These are phyloP conservation scores for Drechslerella coelobrocha DNA, from an alignment of 2,329 filamentous ascomycete genomes.

Conservation along the genomic window DNA sequence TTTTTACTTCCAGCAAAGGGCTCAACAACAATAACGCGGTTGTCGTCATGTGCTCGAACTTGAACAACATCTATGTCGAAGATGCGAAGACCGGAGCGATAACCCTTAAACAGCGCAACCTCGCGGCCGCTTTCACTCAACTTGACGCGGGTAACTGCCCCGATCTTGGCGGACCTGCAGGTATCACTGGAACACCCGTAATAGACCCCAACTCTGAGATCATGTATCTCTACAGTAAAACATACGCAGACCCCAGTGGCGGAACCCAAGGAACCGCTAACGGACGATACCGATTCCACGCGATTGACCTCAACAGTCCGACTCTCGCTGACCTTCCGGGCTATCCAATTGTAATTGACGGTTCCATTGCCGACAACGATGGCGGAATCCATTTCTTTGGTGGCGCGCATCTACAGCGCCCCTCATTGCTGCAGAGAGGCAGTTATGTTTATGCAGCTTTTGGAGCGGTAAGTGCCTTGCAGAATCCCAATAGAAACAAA, in stretches of 20 bases:
- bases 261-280: slow-evolving; percentile 48
- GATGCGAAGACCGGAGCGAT: slow-evolving; percentile 44
- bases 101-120: slow-evolving; percentile 21
- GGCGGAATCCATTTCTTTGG: slow-evolving; percentile 63
- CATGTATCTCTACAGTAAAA: slow-evolving; percentile 61
- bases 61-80: slow-evolving; percentile 48
- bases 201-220: slow-evolving; percentile 62
- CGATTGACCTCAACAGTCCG: slow-evolving; percentile 57
- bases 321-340: slow-evolving; percentile 55
- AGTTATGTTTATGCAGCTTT: slow-evolving; percentile 63
- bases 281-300: slow-evolving; percentile 56
- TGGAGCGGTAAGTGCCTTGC: slow-evolving; percentile 58
- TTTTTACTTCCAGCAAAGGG: slow-evolving; percentile 46
- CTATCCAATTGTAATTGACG: slow-evolving; percentile 64
- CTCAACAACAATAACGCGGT: slow-evolving; percentile 42
- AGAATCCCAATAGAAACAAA: too few relatives aligned
- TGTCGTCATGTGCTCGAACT: slow-evolving; percentile 32
- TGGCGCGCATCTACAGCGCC: slow-evolving; percentile 64
- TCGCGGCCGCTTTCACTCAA: slow-evolving; percentile 36
- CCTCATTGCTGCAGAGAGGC: slow-evolving; percentile 53
- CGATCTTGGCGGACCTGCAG: slow-evolving; percentile 53
- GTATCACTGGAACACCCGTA: slow-evolving; percentile 62
- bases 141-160: slow-evolving; percentile 45
- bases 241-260: slow-evolving; percentile 56
- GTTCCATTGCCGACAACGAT: slow-evolving; percentile 62